Evolutionary conservation across 1,284 basidiomycete species (phyloP), one percentile per base, ranked within the genome.

Genomic region (Vanrija humicola): DNA sequence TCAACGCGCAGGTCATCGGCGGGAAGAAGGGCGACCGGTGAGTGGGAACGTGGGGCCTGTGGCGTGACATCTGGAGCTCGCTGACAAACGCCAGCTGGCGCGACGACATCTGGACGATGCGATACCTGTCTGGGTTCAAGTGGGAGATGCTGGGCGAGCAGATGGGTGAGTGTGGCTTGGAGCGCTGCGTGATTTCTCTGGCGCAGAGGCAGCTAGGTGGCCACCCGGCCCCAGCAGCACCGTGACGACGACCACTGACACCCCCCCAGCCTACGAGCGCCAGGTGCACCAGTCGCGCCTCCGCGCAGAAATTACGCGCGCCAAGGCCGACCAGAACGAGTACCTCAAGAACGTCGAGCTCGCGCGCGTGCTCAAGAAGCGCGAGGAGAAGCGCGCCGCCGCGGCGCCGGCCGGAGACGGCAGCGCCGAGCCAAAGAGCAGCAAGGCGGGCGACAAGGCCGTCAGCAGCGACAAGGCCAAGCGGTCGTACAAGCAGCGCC

Each of bases 31-130:
- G 90, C 8, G 77, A 78, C 60, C 59, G 65, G 69, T 73, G 47
- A 47, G 70, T 64, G 45, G 15, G 23, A 9, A 6, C 38, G 19
- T 12, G 34, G 34, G 10, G 10, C 2, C 34, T 23, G 34, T 7
- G 14, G 28, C 21, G 21, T 23, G 21, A 23, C 5, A 23, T 25
- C n/a, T 44, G 44, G 5, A 38, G n/a, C 10, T 10, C 2, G 10
- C 46, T 46, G 34, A 50, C 29, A 6, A 23, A 6, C 28, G 9
- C 9, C 5, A 82, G 90, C 56, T 98, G 91, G 90, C 82, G 90
- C 69, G 93, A 98, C 70, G 94, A 98, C 64, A 86, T 99, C 7
- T 98, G 96, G 96, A 98, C 96, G 44, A 96, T 98, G 92, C 95
- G 95, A 74, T 99, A 98, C 72, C 80, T 99, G 50, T 92, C 92